phyloP scores from a whole-genome alignment of 2,329 filamentous ascomycete species.

The Fusarium metavorans region DNA sequence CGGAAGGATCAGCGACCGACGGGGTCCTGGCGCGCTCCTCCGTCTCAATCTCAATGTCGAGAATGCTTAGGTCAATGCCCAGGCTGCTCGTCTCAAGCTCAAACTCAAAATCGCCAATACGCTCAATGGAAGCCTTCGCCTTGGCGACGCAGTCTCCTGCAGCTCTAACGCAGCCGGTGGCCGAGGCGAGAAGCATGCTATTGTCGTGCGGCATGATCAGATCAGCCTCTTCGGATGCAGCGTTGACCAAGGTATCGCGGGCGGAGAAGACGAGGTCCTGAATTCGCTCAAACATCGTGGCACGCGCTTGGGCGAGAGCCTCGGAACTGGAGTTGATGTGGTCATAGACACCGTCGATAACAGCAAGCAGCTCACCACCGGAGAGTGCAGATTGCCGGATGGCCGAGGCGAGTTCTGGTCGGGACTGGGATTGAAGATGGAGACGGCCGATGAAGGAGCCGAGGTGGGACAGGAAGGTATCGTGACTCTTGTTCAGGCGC shows the following conservation, averaged over 20 bases:
- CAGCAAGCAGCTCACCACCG: constrained; percentile 80
- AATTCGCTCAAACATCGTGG: constrained; percentile 83
- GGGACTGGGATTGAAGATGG: constrained; percentile 91
- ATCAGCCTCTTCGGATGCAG: constrained; percentile 78
- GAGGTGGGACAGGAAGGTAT: constrained; percentile 89
- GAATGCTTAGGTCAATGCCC: constrained; percentile 66
- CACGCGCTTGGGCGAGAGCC: constrained; percentile 75
- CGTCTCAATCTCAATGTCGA: constrained; percentile 56
- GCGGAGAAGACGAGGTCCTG: constrained; percentile 85
- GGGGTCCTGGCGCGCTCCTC: constrained; percentile 50
- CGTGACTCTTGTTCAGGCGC: constrained; percentile 82
- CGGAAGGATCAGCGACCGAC: constrained; percentile 51
- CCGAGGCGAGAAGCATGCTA: constrained; percentile 78
- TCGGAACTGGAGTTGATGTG: constrained; percentile 78
- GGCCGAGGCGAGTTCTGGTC: constrained; percentile 82
- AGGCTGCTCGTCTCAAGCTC: constrained; percentile 73
- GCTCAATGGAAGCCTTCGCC: constrained; percentile 85
- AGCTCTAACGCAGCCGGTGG: constrained; percentile 88
- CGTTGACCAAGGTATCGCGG: constrained; percentile 79
- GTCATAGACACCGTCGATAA: constrained; percentile 85
- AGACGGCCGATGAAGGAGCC: constrained; percentile 92
- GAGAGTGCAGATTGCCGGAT: constrained; percentile 87
- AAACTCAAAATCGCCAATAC: constrained; percentile 91
- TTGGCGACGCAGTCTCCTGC: constrained; percentile 93
- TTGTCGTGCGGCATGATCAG: constrained; percentile 86